phyloP scores from a whole-genome alignment of 148 eudicot genomes.

The Rhododendron mucronatum region DNA sequence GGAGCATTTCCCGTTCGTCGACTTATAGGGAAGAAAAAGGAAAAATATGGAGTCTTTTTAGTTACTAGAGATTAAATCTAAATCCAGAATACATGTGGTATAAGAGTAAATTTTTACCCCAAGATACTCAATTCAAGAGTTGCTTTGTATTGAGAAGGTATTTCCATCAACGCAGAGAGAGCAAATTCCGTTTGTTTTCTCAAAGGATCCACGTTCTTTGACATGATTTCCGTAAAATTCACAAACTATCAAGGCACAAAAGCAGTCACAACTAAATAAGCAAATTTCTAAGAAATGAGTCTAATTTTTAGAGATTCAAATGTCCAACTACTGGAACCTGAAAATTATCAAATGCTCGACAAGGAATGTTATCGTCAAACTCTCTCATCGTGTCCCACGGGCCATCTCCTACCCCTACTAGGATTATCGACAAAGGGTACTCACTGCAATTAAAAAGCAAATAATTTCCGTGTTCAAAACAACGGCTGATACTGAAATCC shows the following conservation, averaged over 20 bases:
- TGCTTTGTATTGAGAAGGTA: slow-evolving; percentile 72
- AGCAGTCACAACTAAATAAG: not conserved
- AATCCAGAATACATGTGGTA: not conserved
- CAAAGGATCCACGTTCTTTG: slow-evolving; percentile 34
- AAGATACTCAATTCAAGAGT: slow-evolving; percentile 50
- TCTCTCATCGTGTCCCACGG: slow-evolving; percentile 91
- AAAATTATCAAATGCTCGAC: slow-evolving; percentile 75
- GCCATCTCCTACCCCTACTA: slow-evolving; percentile 91
- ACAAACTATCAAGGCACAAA: slow-evolving; percentile 44
- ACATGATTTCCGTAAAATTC: slow-evolving; percentile 72
- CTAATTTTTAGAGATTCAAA: not conserved
- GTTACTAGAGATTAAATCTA: not conserved
- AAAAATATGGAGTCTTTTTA: not conserved
- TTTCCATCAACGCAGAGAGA: slow-evolving; percentile 71
- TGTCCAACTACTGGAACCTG: slow-evolving; percentile 39
- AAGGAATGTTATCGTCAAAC: slow-evolving; percentile 77
- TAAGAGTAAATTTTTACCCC: slow-evolving; percentile 35
- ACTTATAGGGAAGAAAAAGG: slow-evolving; percentile 22
- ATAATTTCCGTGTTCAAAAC: not conserved
- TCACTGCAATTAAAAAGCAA: slow-evolving; percentile 39
- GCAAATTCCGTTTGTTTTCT: slow-evolving; percentile 72
- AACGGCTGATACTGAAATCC: not conserved
- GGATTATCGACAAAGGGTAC: slow-evolving; percentile 70
- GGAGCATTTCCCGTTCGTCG: slow-evolving; percentile 47
- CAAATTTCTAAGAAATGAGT: not conserved